Evolutionary conservation across 495 filamentous ascomycete species (phyloP).

Genomic region (Xylaria nigripes): DNA sequence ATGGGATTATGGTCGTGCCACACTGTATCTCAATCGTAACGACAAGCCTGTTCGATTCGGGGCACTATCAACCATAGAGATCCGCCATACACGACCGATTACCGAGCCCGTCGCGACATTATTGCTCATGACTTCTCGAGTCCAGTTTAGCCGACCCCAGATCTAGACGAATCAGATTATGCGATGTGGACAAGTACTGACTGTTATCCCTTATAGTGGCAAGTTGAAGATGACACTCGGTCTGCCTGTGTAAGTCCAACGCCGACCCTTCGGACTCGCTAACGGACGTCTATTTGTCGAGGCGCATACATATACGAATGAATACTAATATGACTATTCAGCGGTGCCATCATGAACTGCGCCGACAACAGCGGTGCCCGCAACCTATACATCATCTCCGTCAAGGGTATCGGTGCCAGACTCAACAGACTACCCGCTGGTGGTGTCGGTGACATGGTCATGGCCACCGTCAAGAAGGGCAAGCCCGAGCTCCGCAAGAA

Average conservation of each 20-base stretch:
- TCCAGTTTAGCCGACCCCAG: neutral
- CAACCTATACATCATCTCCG: conserved; percentile 98
- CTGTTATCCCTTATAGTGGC: conserved; percentile 48
- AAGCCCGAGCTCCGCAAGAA: conserved; percentile 99
- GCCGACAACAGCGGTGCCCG: conserved; percentile 97
- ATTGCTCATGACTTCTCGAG: neutral
- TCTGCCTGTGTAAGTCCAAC: conserved; percentile 87
- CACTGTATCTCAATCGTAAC: neutral
- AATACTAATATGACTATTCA: conserved; percentile 28
- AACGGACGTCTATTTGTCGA: neutral
- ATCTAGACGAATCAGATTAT: neutral
- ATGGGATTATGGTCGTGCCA: neutral
- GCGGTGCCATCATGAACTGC: conserved; percentile 92
- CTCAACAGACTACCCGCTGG: conserved; percentile 71
- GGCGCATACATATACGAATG: neutral
- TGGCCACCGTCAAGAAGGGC: conserved; percentile 99
- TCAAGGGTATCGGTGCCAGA: conserved; percentile 97
- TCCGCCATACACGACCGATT: neutral
- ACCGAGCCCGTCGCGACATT: neutral
- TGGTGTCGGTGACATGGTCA: conserved; percentile 88
- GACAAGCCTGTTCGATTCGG: neutral
- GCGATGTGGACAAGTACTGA: neutral
- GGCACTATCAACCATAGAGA: neutral
- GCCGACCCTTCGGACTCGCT: conserved; percentile 44
- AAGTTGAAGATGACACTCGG: conserved; percentile 99